A percentile compares a stretch with the other conserved stretches of the same genome.
These are phyloP conservation scores for Chimonanthus salicifolius DNA, from an alignment of 164 flowering plant species.

Conservation along the genomic window DNA sequence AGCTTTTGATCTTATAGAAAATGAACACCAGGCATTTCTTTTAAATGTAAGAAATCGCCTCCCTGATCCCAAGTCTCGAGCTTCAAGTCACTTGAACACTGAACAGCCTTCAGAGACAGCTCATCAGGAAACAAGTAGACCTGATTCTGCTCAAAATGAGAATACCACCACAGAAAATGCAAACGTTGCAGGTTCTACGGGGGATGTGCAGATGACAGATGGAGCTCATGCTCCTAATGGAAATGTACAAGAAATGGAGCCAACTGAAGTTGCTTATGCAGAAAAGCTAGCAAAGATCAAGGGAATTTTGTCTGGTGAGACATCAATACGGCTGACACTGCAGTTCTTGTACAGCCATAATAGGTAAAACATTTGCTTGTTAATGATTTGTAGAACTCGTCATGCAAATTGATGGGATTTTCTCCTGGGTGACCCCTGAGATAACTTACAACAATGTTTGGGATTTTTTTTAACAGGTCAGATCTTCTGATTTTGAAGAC, in stretches of 20 bases:
- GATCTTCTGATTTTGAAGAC: constrained; percentile 86
- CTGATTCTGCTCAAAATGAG: constrained; percentile 37
- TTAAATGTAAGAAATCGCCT: constrained; percentile 70
- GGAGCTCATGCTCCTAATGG: constrained; percentile 35
- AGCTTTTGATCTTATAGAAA: constrained; percentile 94
- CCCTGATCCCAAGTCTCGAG: constrained; percentile 38
- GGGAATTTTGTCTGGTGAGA: constrained; percentile 86
- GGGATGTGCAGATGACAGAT: constrained; percentile 34
- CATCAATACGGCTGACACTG: constrained; percentile 84
- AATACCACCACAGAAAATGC: constrained; percentile 16
- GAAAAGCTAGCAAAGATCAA: constrained; percentile 64
- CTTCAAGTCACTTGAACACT: constrained; percentile 8
- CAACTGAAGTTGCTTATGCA: constrained; percentile 46
- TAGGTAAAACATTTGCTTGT: constrained; percentile 38
- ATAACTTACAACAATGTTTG: constrained; percentile 2
- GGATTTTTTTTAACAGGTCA: constrained; percentile 43
- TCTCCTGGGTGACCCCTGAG: not conserved
- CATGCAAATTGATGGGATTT: not conserved
- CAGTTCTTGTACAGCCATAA: constrained; percentile 88
- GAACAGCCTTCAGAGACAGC: constrained; percentile 22
- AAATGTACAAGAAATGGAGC: constrained; percentile 31
- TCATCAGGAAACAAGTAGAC: constrained; percentile 27
- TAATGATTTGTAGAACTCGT: not conserved
- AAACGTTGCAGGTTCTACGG: constrained; percentile 23
- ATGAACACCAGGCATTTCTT: constrained; percentile 95